Base-by-base conservation (phyloP, 805 yeast genomes). In the Ogataea dorogensis region DNA sequence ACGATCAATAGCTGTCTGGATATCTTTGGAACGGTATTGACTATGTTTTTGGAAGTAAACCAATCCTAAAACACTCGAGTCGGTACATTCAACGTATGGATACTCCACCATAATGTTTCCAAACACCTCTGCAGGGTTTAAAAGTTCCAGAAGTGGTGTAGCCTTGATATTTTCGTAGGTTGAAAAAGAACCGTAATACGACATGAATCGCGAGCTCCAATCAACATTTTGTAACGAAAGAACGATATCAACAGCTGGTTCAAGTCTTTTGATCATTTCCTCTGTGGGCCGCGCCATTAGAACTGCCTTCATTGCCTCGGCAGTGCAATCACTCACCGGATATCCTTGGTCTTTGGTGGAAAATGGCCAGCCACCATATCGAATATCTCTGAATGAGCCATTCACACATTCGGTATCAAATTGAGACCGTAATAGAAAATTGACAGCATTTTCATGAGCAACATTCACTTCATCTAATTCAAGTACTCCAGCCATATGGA, bases 51-150 rank as follows among this genome's bases (percentile, higher is more conserved):
- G 68, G 64, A 88, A 93, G 57, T 82, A 84, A 0, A 85, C 79
- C 40, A 93, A 67, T 0, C 98, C 98, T 22, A 93, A 64, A 5
- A 93, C 95, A 1, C 91, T 79, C 0, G 98, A 89, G 61, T 94
- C 98, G 0, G 98, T 88, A 59, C 99, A 93, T 61, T 93, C 99
- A 14, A 94, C 97, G 55, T 93, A 93, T 0, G 98, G 98, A 58
- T 86, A 93, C 61, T 93, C 99, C 17, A 93, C 95, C 99, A 93
- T 93, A 41, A 93, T 93, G 50, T 93, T 89, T 40, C 95, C 96
- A 63, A 93, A 93, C 0, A 93, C 98, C 58, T 93, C 98, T 1
- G 98, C 99, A 0, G 98, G 98, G 49, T 91, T 91, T 40, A 93
- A 64, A 34, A 62, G 52, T 56, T 93, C 99, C 41, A 93, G 54